These are phyloP conservation scores for Acanthamoeba triangularis DNA, from an alignment of 208 protist genomes.

Conservation along the genomic window DNA sequence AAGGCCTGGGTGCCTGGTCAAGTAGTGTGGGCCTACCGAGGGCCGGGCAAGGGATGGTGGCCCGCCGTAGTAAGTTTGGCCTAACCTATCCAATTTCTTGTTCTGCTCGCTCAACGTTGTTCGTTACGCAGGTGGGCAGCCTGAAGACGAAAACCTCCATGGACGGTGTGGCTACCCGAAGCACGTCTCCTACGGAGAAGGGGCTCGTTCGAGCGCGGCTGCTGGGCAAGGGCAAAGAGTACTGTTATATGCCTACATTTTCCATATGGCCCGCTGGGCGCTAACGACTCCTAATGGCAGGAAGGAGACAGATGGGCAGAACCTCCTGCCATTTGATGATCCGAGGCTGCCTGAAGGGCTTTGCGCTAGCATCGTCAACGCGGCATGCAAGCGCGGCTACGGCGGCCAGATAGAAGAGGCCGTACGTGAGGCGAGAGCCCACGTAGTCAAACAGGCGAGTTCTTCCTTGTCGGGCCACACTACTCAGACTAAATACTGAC, in stretches of 20 bases:
- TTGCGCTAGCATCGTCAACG: neutral
- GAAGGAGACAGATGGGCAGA: neutral
- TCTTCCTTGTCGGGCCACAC: neutral
- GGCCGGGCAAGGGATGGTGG: neutral
- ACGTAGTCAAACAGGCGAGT: neutral
- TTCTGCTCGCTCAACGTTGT: neutral
- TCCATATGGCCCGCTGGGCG: neutral
- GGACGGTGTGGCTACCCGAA: neutral
- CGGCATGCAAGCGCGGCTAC: neutral
- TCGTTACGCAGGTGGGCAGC: neutral
- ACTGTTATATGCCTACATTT: neutral
- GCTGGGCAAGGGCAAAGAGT: neutral
- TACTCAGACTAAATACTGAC: neutral
- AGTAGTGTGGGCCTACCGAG: neutral
- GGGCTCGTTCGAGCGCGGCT: neutral
- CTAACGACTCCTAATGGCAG: neutral
- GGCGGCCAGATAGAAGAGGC: neutral
- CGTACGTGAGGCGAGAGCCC: neutral
- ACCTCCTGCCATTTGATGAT: neutral
- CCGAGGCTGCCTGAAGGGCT: neutral
- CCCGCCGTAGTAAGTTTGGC: neutral
- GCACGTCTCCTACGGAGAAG: neutral
- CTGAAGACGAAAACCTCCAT: neutral
- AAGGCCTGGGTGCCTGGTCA: conserved; percentile 6
- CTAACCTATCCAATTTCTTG: too few relatives aligned